These are phyloP conservation scores for Aspergillus hancockii DNA, from an alignment of 495 filamentous ascomycete species.

Conservation along the genomic window DNA sequence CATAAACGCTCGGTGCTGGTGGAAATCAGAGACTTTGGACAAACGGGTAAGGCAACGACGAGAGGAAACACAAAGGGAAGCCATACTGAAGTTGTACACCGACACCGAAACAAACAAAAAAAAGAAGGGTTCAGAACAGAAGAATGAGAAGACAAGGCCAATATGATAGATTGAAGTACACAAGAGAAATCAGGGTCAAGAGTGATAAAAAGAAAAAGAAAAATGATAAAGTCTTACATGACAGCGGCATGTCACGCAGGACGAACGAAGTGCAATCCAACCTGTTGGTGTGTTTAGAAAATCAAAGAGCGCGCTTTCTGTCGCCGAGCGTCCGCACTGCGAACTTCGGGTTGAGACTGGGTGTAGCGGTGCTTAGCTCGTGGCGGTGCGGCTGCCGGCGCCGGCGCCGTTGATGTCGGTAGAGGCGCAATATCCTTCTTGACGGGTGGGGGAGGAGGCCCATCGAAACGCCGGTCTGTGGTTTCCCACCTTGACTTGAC, in stretches of 20 bases:
- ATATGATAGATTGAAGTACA: constrained; percentile 1
- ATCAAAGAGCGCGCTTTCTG: constrained; percentile 50
- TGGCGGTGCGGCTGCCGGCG: constrained; percentile 28
- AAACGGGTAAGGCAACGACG: constrained; percentile 17
- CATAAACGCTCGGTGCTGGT: constrained; percentile 4
- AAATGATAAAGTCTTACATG: not conserved
- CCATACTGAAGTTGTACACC: constrained; percentile 28
- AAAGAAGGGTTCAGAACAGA: constrained; percentile 2
- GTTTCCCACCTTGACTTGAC: constrained; percentile 38
- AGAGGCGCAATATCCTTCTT: constrained; percentile 31
- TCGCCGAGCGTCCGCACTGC: constrained; percentile 39
- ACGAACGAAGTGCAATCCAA: constrained; percentile 3
- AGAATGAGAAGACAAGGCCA: constrained; percentile 3
- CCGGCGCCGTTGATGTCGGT: constrained; percentile 30
- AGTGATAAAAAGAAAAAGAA: constrained; percentile 3
- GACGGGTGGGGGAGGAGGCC: constrained; percentile 24
- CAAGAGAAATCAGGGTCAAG: constrained; percentile 5
- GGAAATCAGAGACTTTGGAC: constrained; percentile 11
- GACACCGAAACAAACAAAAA: constrained; percentile 20
- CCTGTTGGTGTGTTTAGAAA: constrained; percentile 25
- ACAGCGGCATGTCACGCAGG: not conserved
- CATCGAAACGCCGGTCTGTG: constrained; percentile 26
- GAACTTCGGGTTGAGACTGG: constrained; percentile 45
- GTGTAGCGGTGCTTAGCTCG: constrained; percentile 45
- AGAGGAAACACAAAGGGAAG: constrained; percentile 19